phyloP scores from a whole-genome alignment of 768 basidiomycete species.

The Suillus ampliporus region DNA sequence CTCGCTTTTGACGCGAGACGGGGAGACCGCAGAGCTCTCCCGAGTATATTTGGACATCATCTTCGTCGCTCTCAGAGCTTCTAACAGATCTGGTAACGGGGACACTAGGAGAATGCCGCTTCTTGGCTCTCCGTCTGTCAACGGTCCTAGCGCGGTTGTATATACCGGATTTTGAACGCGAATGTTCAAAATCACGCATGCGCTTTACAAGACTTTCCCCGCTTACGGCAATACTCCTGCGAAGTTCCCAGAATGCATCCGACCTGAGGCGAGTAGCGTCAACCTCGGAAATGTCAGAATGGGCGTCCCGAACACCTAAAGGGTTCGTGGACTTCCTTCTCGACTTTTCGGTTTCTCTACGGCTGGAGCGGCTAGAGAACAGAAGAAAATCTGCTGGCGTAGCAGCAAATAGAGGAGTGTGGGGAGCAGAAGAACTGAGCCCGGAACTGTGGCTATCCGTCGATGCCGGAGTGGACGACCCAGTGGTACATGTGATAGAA shows the following conservation, averaged over 20 bases:
- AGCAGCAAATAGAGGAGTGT: constrained; percentile 47
- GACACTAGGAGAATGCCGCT: constrained; percentile 39
- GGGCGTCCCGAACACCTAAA: constrained; percentile 25
- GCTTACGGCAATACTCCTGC: constrained; percentile 62
- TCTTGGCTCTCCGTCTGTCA: constrained; percentile 47
- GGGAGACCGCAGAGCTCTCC: constrained; percentile 40
- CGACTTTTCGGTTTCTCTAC: constrained; percentile 15
- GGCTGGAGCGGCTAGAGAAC: constrained; percentile 36
- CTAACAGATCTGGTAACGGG: constrained; percentile 19
- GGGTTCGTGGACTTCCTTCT: constrained; percentile 29
- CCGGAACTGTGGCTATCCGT: constrained; percentile 34
- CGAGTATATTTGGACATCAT: constrained; percentile 62
- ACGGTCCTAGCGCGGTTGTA: constrained; percentile 45
- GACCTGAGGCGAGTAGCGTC: constrained; percentile 57
- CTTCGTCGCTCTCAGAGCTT: constrained; percentile 48
- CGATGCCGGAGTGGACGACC: constrained; percentile 36
- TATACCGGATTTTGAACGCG: constrained; percentile 48
- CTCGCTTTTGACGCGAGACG: constrained; percentile 44
- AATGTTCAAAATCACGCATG: constrained; percentile 75
- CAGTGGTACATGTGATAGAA: constrained; percentile 20
- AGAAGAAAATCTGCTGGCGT: constrained; percentile 58
- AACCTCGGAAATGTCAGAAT: constrained; percentile 26
- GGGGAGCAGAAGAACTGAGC: constrained; percentile 33
- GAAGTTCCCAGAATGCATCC: constrained; percentile 69
- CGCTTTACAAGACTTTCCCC: constrained; percentile 72